Percentiles rank a stretch among this genome's conserved stretches.
phyloP scores from a whole-genome alignment of 2,329 filamentous ascomycete species.

The Arthrobotrys conoides region DNA sequence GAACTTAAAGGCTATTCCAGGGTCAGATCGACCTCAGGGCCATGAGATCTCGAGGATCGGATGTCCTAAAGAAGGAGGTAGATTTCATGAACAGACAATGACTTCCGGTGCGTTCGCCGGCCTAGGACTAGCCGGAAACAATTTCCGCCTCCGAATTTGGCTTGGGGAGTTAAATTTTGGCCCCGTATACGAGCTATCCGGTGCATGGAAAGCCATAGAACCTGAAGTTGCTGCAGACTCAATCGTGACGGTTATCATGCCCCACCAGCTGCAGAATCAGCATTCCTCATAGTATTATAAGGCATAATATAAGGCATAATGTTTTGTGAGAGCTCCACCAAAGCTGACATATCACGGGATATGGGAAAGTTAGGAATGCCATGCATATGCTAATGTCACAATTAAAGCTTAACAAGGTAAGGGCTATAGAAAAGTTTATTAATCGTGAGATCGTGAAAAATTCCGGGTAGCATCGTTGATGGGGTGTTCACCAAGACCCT shows the following conservation, averaged over 20 bases:
- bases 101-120: neutral
- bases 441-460: slow-evolving; percentile 5
- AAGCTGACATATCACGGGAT: neutral
- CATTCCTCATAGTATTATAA: slow-evolving; percentile 13
- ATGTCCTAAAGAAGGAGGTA: too few relatives aligned
- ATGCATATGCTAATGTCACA: neutral
- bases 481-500: neutral
- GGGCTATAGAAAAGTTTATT: neutral
- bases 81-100: neutral
- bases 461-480: slow-evolving; percentile 1
- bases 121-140: neutral
- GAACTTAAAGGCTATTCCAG: too few relatives aligned
- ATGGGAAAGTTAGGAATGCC: slow-evolving; percentile 27
- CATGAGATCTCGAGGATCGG: neutral
- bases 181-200: neutral
- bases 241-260: neutral
- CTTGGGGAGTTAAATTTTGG: neutral
- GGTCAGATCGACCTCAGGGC: too few relatives aligned
- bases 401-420: neutral
- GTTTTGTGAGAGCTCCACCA: neutral
- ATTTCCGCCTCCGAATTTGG: neutral
- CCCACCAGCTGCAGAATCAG: neutral
- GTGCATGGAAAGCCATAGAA: neutral
- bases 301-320: slow-evolving; percentile 18
- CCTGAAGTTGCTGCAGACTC: neutral